These are phyloP conservation scores for Yamadazyma philogaea DNA, from an alignment of 805 yeast genomes.

Conservation along the genomic window DNA sequence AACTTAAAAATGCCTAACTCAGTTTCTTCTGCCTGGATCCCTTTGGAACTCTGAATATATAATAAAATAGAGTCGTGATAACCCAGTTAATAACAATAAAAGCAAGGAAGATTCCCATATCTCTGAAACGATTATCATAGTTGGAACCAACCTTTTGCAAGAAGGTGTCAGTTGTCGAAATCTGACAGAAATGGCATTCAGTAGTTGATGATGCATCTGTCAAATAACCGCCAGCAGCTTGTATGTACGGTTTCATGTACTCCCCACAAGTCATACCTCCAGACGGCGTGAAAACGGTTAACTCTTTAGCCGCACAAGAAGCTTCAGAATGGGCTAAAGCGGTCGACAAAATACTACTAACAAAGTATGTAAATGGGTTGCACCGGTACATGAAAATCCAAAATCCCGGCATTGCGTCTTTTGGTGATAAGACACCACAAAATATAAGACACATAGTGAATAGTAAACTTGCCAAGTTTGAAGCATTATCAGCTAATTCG, in stretches of 20 bases:
- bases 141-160: slow-evolving; percentile 44
- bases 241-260: slow-evolving; percentile 24
- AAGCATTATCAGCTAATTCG: slow-evolving; percentile 34
- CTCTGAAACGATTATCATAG: slow-evolving; percentile 57
- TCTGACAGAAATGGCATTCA: slow-evolving; percentile 59
- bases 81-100: slow-evolving; percentile 33
- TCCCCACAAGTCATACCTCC: slow-evolving; percentile 26
- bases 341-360: slow-evolving; percentile 46
- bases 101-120: slow-evolving; percentile 50
- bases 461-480: slow-evolving; percentile 27
- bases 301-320: slow-evolving; percentile 25
- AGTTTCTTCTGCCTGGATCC: slow-evolving; percentile 37
- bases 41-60: slow-evolving; percentile 75
- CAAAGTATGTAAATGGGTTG: slow-evolving; percentile 62
- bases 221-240: slow-evolving; percentile 44
- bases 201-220: slow-evolving; percentile 40
- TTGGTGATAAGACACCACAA: slow-evolving; percentile 36
- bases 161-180: slow-evolving; percentile 54
- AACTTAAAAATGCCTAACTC: background rate
- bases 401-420: slow-evolving; percentile 36
- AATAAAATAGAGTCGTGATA: slow-evolving; percentile 39
- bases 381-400: slow-evolving; percentile 78
- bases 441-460: slow-evolving; percentile 34
- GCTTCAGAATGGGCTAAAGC: slow-evolving; percentile 35
- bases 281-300: slow-evolving; percentile 19